Evolutionary conservation across 306 rosid species (phyloP), one percentile per base, ranked within the genome.

Genomic region (Fagus sylvatica): DNA sequence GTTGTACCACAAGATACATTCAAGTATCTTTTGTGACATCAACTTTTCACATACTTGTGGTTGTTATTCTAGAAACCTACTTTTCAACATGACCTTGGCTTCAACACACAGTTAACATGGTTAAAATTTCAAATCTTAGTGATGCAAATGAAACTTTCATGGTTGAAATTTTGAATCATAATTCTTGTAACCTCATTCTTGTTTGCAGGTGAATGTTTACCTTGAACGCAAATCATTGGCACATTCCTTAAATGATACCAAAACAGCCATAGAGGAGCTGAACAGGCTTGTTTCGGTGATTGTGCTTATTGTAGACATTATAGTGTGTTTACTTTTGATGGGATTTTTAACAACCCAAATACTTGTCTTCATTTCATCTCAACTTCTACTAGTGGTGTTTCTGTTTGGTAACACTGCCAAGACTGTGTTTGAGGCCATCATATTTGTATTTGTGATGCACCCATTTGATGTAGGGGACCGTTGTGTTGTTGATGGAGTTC

Each of bases 381-480:
- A 95, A 87, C 85, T 91, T 76, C 83, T 92, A 28, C 81, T 88
- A 17, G 84, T 84, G 53, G 98, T 3, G 48, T 95, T 95, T 78
- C 74, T 95, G 67, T 95, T 95, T 76, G 93, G 93, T 8, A 92
- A 89, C 79, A 76, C 91, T 71, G 96, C 88, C 11, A 92, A 85
- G 86, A 91, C 96, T 4, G 77, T 87, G 40, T 95, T 95, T 80
- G 98, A 95, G 85, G 91, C 93, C 54, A 92, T 95, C 86, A 82
- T 95, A 36, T 95, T 95, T 48, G 91, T 95, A 54, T 95, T 92
- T 43, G 96, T 91, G 79, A 91, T 88, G 98, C 97, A 92, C 74
- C 98, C 97, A 0, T 92, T 82, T 39, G 98, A 95, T 54, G 93
- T 95, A 13, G 97, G 98, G 16, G 98, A 95, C 72, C 98, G 91